phyloP scores from a whole-genome alignment of 805 yeast genomes.

The Candida sonorensis region DNA sequence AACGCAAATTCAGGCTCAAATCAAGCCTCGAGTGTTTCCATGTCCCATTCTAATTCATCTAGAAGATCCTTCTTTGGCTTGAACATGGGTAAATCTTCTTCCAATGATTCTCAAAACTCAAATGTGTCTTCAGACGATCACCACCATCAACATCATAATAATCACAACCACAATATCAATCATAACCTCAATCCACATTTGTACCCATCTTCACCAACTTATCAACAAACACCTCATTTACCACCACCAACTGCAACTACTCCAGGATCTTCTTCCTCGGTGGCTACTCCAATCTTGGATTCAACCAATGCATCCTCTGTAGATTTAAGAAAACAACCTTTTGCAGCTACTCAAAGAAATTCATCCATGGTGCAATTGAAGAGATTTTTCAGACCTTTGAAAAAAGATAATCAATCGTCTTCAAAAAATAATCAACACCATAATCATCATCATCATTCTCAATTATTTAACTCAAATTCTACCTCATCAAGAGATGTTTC shows the following conservation, averaged over 20 bases:
- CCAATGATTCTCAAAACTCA: constrained; percentile 25
- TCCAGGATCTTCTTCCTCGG: background rate
- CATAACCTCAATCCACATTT: constrained; percentile 1
- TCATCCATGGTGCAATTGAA: constrained; percentile 65
- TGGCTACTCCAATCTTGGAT: background rate
- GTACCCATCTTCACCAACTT: constrained; percentile 2
- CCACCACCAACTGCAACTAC: constrained; percentile 7
- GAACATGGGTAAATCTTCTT: constrained; percentile 21
- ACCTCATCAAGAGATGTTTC: constrained; percentile 18
- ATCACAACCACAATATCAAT: constrained; percentile 2
- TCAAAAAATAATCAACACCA: too few species aligned
- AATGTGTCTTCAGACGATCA: constrained; percentile 20
- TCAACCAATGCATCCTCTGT: too few species aligned
- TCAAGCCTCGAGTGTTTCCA: constrained; percentile 15
- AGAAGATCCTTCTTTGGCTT: constrained; percentile 26
- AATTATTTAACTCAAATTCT: constrained; percentile 6
- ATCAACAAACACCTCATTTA: constrained; percentile 14
- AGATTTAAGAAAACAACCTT: constrained; percentile 3
- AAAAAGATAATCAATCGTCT: too few species aligned
- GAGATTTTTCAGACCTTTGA: constrained; percentile 66
- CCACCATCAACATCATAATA: constrained; percentile 12
- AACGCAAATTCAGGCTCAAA: too few species aligned
- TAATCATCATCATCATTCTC: constrained; percentile 5
- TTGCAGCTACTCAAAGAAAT: constrained; percentile 10
- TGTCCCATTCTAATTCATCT: constrained; percentile 18